These are phyloP conservation scores for Nevesoporus exiguus DNA, from an alignment of 768 basidiomycete genomes.

Conservation along the genomic window DNA sequence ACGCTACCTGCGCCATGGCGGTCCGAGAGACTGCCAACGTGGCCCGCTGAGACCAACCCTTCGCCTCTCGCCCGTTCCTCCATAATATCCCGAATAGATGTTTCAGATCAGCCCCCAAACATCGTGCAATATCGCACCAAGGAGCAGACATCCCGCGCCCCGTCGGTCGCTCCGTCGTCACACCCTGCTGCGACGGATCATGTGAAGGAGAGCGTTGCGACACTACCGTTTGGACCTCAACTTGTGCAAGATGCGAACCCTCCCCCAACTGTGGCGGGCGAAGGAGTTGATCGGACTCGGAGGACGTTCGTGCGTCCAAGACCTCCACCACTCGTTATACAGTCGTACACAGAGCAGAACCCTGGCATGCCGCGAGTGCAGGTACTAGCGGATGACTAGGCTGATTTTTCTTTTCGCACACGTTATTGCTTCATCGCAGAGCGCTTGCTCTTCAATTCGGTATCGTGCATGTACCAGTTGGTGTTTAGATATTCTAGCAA, in stretches of 20 bases:
- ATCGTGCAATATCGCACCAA: background rate
- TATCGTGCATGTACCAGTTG: background rate
- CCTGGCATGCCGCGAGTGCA: slow-evolving; percentile 6
- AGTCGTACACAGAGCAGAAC: slow-evolving; percentile 9
- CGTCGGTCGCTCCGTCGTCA: slow-evolving; percentile 22
- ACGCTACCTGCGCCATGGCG: background rate
- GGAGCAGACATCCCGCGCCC: slow-evolving; percentile 11
- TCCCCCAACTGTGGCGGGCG: slow-evolving; percentile 19
- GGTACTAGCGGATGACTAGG: slow-evolving; percentile 18
- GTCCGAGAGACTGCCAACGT: background rate
- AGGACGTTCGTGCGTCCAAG: slow-evolving; percentile 39
- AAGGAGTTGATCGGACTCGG: slow-evolving; percentile 15
- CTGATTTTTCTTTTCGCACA: background rate
- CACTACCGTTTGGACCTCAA: slow-evolving; percentile 23
- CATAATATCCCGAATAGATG: background rate
- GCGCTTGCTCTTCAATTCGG: background rate
- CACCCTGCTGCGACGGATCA: slow-evolving; percentile 7
- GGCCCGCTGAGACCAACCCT: background rate
- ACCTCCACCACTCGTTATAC: slow-evolving; percentile 38
- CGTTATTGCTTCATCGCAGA: background rate
- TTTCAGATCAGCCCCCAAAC: background rate
- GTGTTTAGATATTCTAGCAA: background rate
- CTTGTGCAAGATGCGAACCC: slow-evolving; percentile 28
- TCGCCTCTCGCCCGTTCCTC: background rate
- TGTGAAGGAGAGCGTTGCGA: slow-evolving; percentile 26